A percentile compares a stretch with the other conserved stretches of the same genome.
phyloP scores from a whole-genome alignment of 1,139 yeast species.

The Kurtzmaniella quercitrusa region DNA sequence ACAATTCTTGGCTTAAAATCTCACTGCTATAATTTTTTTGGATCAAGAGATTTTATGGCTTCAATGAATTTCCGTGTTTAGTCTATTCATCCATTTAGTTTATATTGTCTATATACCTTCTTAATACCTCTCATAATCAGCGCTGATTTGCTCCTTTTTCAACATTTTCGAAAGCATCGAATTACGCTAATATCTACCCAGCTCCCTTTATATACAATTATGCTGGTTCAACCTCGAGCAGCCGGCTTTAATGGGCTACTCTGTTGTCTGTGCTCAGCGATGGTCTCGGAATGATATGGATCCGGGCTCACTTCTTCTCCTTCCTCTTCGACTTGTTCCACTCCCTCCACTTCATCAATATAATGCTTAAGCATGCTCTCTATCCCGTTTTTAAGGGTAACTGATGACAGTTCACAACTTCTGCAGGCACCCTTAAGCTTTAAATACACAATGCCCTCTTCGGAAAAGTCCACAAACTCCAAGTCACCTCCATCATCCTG shows the following conservation, averaged over 20 bases:
- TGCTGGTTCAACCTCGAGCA: neutral
- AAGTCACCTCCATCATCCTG: constrained; percentile 86
- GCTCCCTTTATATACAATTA: neutral
- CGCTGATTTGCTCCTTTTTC: too few relatives aligned
- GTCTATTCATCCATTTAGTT: too few relatives aligned
- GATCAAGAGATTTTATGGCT: too few relatives aligned
- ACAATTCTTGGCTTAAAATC: too few relatives aligned
- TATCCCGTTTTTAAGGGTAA: constrained; percentile 74
- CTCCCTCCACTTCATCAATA: constrained; percentile 72
- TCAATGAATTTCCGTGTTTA: too few relatives aligned
- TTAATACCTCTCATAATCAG: too few relatives aligned
- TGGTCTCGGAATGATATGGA: neutral
- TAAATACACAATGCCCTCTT: constrained; percentile 62
- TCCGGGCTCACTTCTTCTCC: constrained; percentile 8
- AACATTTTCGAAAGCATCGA: too few relatives aligned
- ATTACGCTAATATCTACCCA: neutral
- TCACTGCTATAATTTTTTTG: too few relatives aligned
- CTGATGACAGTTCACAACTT: constrained; percentile 72
- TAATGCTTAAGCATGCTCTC: constrained; percentile 79
- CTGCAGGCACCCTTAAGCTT: constrained; percentile 76
- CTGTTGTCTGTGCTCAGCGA: neutral
- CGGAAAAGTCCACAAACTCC: constrained; percentile 64
- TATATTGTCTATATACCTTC: too few relatives aligned
- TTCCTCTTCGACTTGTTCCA: constrained; percentile 52
- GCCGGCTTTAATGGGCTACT: neutral